Base-by-base conservation (phyloP, 768 basidiomycete genomes). In the Naganishia friedmannii region DNA sequence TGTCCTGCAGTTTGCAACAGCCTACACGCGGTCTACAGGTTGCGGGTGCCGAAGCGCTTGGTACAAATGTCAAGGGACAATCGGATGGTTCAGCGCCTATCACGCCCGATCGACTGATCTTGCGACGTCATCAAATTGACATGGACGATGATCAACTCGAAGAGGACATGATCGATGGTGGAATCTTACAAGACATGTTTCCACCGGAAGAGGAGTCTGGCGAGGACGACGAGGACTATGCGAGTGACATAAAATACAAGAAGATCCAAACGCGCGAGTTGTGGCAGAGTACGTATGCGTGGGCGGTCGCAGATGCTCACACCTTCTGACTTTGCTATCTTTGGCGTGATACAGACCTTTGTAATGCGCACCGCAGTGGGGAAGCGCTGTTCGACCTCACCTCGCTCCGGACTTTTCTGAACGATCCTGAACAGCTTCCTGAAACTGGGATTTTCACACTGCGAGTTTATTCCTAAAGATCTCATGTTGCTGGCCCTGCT, bases 391-490 rank as follows among this genome's bases (percentile, higher is more conserved):
- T 63, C n/a, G 34, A 31, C 4, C 60, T 63, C 12, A 42, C 39
- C 2, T 42, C 37, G 13, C 60, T 63, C 15, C 60, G 60, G 2
- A 29, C 10, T 28, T 42, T 63, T 26, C 29, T 63, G 26, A 63
- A 63, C 39, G 60, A 63, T 28, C 39, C n/a, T 6, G 60, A 63
- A 63, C 42, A 63, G 39, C 37, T 63, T 9, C 39, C 60, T 12
- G 29, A 39, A 5, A n/a, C 37, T 23, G 39, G 39, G 1, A 26
- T 63, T n/a, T 63, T 42, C 23, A 63, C 60, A 13, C 13, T 45
- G 60, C 46, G 19, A 10, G 60, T 63, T n/a, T 51, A 4, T 7
- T 5, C 23, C 23, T 2, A 9, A 46, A 26, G 8, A 1, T 23
- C 1, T 15, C 2, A 13, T 28, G n/a, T 26, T 45, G 13, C 21